Base-by-base conservation (phyloP, 257 asterid genomes). In the Solanum chilense region DNA sequence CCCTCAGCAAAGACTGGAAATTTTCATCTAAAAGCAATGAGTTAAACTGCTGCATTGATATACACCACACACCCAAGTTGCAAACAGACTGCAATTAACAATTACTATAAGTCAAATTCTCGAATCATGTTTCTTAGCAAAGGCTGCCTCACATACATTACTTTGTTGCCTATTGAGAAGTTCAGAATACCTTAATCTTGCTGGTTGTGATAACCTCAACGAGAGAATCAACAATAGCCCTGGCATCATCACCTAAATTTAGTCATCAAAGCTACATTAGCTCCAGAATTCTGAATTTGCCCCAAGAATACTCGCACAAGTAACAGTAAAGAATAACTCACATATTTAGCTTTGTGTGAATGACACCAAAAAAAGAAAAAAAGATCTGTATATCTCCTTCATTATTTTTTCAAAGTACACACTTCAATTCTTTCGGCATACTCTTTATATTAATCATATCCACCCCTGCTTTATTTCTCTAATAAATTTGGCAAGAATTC, bases 1-100 rank as follows among this genome's bases (percentile, higher is more conserved):
- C 95, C 89, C 92, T 90, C 77, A 95, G 64, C 90, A 94, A 85
- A 64, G 92, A 90, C 78, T 91, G 90, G 35, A 93, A 88, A 87
- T 94, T 93, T 62, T 69, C 89, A 82, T 88, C 93, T 91, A 95
- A 90, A 86, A 88, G 12, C 56, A 91, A 82, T 66, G 89, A 83
- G 78, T 86, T 86, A 81, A 95, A 90, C 89, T 95, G 96, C 85
- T 95, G 98, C 88, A 93, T 88, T 5, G 98, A 94, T 90, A 94
- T 90, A 86, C 98, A 94, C 98, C 98, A 95, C 45, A 92, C 94
- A 23, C 95, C 96, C 89, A 93, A 91, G 88, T 92, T 95, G 90
- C 98, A 95, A 88, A 93, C 93, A 74, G 96, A 91, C 98, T 95
- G 94, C 93, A 91, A 64, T 77, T 86, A 77, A 74, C 86, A 83